Conservation (phyloP, 768 basidiomycete genomes). For the Lactifluus piperatus region DNA sequence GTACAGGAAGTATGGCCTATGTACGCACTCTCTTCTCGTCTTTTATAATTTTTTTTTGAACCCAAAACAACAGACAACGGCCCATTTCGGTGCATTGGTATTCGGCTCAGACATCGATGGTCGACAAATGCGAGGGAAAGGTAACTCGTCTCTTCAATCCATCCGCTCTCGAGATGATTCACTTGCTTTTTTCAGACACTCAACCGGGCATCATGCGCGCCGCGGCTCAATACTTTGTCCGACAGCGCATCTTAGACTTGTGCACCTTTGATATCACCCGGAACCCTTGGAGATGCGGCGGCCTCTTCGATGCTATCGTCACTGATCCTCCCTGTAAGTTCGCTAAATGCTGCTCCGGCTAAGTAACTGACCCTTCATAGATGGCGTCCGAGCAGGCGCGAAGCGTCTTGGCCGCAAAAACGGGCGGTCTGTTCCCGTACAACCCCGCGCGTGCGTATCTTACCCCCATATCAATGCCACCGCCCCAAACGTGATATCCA, state of each 20-base stretch:
- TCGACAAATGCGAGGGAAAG: constrained; percentile 92
- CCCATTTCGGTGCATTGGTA: constrained; percentile 80
- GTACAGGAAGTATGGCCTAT: constrained; percentile 88
- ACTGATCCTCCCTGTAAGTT: constrained; percentile 89
- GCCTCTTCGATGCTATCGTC: constrained; percentile 86
- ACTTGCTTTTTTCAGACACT: constrained; percentile 27
- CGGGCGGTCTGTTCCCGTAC: constrained; percentile 25
- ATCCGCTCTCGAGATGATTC: too few species aligned
- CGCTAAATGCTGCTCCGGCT: neutral
- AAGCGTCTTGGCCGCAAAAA: constrained; percentile 71
- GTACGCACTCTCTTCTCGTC: constrained; percentile 33
- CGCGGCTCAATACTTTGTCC: constrained; percentile 76
- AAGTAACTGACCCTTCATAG: constrained; percentile 30
- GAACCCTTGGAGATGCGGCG: constrained; percentile 84
- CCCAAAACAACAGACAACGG: constrained; percentile 48
- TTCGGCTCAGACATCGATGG: constrained; percentile 97
- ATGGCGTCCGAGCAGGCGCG: constrained; percentile 87
- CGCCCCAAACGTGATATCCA: neutral
- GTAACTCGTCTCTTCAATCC: constrained; percentile 28
- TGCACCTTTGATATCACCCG: constrained; percentile 90
- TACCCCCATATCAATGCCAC: neutral
- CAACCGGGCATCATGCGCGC: constrained; percentile 70
- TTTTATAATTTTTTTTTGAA: too few species aligned
- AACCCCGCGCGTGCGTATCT: constrained; percentile 35
- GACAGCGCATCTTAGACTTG: constrained; percentile 67